Conservation (phyloP, 257 asterid genomes). For the Fraxinus anomala region DNA sequence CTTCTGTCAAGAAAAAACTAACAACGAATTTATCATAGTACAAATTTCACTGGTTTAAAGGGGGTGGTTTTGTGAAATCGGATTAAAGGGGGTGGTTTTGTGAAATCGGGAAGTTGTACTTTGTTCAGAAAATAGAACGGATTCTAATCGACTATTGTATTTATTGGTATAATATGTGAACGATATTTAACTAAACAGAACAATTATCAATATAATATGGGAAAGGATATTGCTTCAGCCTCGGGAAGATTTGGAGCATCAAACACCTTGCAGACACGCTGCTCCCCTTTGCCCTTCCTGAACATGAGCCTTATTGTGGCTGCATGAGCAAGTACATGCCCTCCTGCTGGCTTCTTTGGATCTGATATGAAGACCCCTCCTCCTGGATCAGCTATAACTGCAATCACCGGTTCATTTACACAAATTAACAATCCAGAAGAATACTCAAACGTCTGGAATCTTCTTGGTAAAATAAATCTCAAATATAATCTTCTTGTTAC, state of each 20-base stretch:
- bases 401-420: conserved; percentile 31
- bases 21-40: background rate
- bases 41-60: background rate
- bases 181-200: conserved; percentile 18
- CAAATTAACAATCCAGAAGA: conserved; percentile 10
- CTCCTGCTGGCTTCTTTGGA: conserved; percentile 98
- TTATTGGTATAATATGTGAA: background rate
- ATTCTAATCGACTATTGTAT: background rate
- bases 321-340: conserved; percentile 97
- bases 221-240: conserved; percentile 96
- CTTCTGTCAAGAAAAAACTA: conserved; percentile 46
- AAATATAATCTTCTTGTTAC: too few species aligned
- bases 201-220: background rate
- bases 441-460: background rate
- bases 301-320: conserved; percentile 94
- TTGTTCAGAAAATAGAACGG: background rate
- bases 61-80: background rate
- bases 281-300: conserved; percentile 99
- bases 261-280: conserved; percentile 96
- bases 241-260: conserved; percentile 99
- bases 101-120: background rate
- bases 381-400: conserved; percentile 99
- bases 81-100: background rate
- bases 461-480: background rate
- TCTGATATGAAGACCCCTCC: conserved; percentile 97